Percentiles rank a stretch among this genome's conserved stretches.
Conservation (phyloP, 148 eudicot genomes). For the Heliamphora exappendiculata region DNA sequence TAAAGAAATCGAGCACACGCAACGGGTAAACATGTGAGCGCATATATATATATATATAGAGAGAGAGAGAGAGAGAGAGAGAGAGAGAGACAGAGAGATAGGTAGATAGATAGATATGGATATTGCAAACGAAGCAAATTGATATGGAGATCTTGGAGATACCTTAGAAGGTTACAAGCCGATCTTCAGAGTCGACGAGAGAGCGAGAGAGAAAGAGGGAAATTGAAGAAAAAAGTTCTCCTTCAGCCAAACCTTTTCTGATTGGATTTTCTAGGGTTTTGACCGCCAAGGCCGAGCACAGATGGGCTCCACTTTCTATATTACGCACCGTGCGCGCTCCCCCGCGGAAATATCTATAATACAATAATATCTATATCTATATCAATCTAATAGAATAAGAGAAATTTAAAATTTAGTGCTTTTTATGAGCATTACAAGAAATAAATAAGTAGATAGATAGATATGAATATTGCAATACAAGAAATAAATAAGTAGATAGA, state of each 20-base stretch:
- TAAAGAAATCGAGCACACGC: neutral
- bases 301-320: neutral
- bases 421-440: too few species aligned
- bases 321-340: neutral
- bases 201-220: neutral
- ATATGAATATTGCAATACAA: too few species aligned
- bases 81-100: too few species aligned
- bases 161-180: neutral
- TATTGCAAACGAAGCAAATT: neutral
- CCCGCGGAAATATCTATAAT: too few species aligned
- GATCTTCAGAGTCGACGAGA: neutral
- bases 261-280: slow-evolving; percentile 13
- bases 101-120: neutral
- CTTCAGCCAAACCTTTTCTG: neutral
- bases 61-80: too few species aligned
- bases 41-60: too few species aligned
- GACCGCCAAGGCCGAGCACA: slow-evolving; percentile 7
- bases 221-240: too few species aligned
- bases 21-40: neutral
- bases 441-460: too few species aligned
- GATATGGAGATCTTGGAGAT: neutral
- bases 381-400: too few species aligned
- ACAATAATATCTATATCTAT: too few species aligned
- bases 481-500: too few species aligned
- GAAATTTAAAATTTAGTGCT: too few species aligned